Evolutionary conservation across 208 protist genomes (phyloP), one percentile per base, ranked within the genome.

Genomic region (Kentomonas sorsogonicus): DNA sequence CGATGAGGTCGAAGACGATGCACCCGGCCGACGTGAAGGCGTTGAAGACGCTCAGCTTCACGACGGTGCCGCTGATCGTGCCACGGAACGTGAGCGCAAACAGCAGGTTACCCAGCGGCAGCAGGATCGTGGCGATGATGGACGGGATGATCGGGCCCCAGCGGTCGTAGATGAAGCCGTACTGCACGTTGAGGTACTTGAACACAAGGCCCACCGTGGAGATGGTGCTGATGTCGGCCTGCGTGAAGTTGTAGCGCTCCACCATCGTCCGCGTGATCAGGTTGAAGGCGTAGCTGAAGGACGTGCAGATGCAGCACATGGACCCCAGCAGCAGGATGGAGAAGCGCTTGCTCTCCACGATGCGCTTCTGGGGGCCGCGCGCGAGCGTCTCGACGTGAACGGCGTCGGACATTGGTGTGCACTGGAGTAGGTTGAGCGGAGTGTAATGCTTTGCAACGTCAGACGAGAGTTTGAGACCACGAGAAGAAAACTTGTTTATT

Each of bases 191-290:
- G 20, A 77, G 54, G 34, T 62, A 46, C 43, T 67, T 77, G 56
- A 82, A 86, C 22, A 86, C 79, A 9, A 66, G 54, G 45, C 55
- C 53, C 36, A 66, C 45, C 1, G 64, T 73, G 45, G 56, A 53
- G 47, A 80, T 80, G 1, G 68, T 71, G n/a, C 63, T 69, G 30
- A 80, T 66, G 36, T 80, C 58, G 29, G 30, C 57, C 48, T 72
- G 60, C n/a, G 63, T 66, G 22, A 80, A 66, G 39, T 73, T 63
- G 43, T 69, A 72, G 22, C 64, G 60, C 0, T 30, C 43, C 25
- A 66, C 57, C 33, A 80, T 36, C 20, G 53, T 44, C 16, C 65
- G 56, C 33, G 61, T 66, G 50, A 70, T 71, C 23, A 80, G 43
- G 30, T 73, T 80, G 48, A 69, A 76, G 43, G 63, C 53, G 53